These are phyloP conservation scores for Mycena leptocephala DNA, from an alignment of 768 basidiomycete genomes.

Conservation along the genomic window DNA sequence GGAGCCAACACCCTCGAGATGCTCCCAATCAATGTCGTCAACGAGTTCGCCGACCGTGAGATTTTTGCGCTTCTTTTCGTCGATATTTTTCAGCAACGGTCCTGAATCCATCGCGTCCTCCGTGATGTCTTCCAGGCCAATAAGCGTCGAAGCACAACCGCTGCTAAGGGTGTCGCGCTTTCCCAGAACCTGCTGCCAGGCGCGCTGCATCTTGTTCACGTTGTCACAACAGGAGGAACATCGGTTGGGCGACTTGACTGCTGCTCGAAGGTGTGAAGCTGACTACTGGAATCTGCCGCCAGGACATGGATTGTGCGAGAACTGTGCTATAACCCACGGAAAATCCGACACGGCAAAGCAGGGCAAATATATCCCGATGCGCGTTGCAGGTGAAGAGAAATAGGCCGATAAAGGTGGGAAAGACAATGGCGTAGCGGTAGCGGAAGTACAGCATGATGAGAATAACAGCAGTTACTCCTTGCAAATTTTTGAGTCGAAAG, in stretches of 20 bases:
- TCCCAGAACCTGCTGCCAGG: neutral
- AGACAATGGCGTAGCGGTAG: neutral
- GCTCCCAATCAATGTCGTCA: conserved; percentile 29
- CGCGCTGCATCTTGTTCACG: conserved; percentile 16
- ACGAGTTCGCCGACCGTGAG: neutral
- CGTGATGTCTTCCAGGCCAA: neutral
- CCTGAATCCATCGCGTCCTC: neutral
- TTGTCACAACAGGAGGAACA: neutral
- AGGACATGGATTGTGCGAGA: neutral
- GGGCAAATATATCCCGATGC: neutral
- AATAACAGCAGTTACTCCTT: neutral
- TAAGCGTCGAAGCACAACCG: neutral
- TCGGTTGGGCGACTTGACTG: neutral
- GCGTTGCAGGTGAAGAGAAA: conserved; percentile 17
- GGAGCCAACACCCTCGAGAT: neutral
- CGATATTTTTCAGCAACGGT: neutral
- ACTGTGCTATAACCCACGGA: neutral
- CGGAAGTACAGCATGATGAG: conserved; percentile 3
- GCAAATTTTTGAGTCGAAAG: neutral
- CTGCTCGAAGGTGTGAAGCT: neutral
- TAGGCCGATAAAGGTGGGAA: neutral
- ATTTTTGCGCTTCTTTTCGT: neutral
- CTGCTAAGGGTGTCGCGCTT: neutral
- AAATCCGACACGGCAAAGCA: neutral
- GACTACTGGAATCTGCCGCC: neutral